Base-by-base conservation (phyloP, 2,329 filamentous ascomycete species). In the Arthrobotrys conoides region DNA sequence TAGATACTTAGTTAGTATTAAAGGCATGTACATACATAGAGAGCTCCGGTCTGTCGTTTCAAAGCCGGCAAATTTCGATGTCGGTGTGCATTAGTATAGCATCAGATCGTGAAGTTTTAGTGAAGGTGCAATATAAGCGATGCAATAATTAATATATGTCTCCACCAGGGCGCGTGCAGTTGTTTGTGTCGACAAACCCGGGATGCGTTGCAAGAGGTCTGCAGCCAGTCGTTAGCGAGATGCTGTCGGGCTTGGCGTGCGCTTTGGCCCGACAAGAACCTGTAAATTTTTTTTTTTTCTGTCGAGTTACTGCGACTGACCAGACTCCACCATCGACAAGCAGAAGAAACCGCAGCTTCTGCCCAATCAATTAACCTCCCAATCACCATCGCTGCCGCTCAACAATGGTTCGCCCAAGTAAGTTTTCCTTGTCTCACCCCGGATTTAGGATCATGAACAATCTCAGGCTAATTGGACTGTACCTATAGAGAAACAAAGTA, bases 401-500 rank as follows among this genome's bases (percentile, higher is more conserved):
- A 63, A 63, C 38, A 48, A 83, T 83, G 82, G 82, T 83, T 57
- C 82, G 83, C 69, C 73, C 82, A 71, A 82, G 80, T 83, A 81
- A 36, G 79, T 71, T 27, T 51, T 16, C 22, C 10, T 38, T 41
- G 18, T 22, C 36, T 61, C n/a, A 61, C 53, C 44, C 57, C 22
- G 36, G 57, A 61, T 61, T 61, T 61, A 61, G 57, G 10, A 18
- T 9, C 8, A 36, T 22, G 38, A 12, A 16, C 18, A 55, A 59
- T 70, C 77, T 61, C 80, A 41, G n/a, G 14, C 78, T 78, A 69
- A 78, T 22, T 5, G 36, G 24, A n/a, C 10, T 16, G 12, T 46
- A 18, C 38, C 46, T 16, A 9, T 83, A 97, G 94, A 97, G 86
- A 96, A 95, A 83, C 94, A 91, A 86, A 98, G 95, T 71, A 99